Percentiles rank a stretch among this genome's conserved stretches.
phyloP scores from a whole-genome alignment of 768 basidiomycete genomes.

The Tylopilus sp. region DNA sequence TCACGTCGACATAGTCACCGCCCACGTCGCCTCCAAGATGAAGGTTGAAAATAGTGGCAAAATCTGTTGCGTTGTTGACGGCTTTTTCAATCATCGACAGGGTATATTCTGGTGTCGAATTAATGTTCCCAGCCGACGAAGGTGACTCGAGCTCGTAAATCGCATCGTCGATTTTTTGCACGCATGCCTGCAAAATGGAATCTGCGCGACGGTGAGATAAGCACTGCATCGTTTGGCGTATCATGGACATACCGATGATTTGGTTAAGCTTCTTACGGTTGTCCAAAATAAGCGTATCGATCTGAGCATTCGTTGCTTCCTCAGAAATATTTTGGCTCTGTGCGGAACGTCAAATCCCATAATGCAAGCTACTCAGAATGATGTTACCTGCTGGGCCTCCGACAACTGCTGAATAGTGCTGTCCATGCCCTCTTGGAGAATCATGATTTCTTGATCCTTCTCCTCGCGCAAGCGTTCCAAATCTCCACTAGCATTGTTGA shows the following conservation, averaged over 20 bases:
- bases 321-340: constrained; percentile 83
- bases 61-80: constrained; percentile 90
- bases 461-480: constrained; percentile 85
- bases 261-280: constrained; percentile 97
- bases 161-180: constrained; percentile 94
- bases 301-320: constrained; percentile 92
- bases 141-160: constrained; percentile 98
- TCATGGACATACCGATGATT: constrained; percentile 70
- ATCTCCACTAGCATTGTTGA: constrained; percentile 72
- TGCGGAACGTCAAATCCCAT: constrained; percentile 2
- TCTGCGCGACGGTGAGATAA: constrained; percentile 47
- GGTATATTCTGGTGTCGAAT: constrained; percentile 98
- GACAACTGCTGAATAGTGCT: constrained; percentile 83
- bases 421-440: constrained; percentile 95
- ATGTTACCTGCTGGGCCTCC: constrained; percentile 78
- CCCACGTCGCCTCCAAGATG: constrained; percentile 84
- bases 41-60: constrained; percentile 91
- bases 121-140: constrained; percentile 89
- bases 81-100: constrained; percentile 98
- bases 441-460: constrained; percentile 95
- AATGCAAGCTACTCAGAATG: background rate
- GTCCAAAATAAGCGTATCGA: constrained; percentile 94
- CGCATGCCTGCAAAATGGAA: constrained; percentile 94
- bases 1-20: constrained; percentile 95
- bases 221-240: background rate